Conservation (phyloP, 179 eudicot genomes). For the Corrigiola litoralis region DNA sequence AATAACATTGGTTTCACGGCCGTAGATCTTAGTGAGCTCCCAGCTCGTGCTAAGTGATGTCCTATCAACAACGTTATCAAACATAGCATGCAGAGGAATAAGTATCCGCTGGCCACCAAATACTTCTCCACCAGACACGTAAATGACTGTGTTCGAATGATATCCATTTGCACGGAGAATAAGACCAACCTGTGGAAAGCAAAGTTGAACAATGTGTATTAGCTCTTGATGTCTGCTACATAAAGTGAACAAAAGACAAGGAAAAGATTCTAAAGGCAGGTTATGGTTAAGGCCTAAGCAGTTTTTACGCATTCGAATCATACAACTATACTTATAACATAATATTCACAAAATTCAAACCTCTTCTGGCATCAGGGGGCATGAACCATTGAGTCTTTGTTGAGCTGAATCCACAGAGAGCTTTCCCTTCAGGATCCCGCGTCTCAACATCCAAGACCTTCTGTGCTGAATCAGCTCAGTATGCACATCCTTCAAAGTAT, state of each 20-base stretch:
- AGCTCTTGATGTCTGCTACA: not conserved
- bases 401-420: conserved; percentile 70
- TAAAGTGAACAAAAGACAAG: not conserved
- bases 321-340: too few species aligned
- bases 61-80: conserved; percentile 83
- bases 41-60: conserved; percentile 60
- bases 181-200: conserved; percentile 61
- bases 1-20: conserved; percentile 59
- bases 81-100: conserved; percentile 82
- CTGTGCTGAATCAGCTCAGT: conserved; percentile 87
- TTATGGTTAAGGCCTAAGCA: not conserved
- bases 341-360: conserved; percentile 25
- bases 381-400: conserved; percentile 66
- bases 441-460: conserved; percentile 87
- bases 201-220: not conserved
- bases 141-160: conserved; percentile 70
- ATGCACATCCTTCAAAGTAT: conserved; percentile 75
- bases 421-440: conserved; percentile 80
- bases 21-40: conserved; percentile 66
- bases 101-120: conserved; percentile 91
- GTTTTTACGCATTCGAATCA: too few species aligned
- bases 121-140: conserved; percentile 83
- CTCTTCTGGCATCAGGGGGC: conserved; percentile 96
- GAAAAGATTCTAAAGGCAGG: not conserved
- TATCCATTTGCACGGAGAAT: conserved; percentile 92